Evolutionary conservation across 169 alveolate species (phyloP).

Genomic region (Eimeria necatrix): DNA sequence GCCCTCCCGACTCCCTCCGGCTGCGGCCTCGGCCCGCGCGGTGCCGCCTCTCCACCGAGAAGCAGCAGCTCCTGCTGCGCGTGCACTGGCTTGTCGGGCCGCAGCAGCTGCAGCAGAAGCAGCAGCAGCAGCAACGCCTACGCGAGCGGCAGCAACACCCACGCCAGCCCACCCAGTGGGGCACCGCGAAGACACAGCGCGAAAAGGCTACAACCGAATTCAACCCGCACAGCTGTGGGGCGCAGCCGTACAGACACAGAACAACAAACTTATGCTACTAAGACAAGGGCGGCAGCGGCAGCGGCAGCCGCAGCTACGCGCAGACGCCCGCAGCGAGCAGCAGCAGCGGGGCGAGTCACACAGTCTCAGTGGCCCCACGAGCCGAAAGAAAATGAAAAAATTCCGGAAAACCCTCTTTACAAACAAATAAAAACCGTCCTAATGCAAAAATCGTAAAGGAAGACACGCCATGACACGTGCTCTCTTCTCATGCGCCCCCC

Average conservation of each 20-base stretch:
- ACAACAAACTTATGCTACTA: neutral
- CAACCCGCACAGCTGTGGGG: neutral
- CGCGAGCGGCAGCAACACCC: neutral
- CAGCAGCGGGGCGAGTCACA: neutral
- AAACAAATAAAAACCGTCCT: slow-evolving; percentile 32
- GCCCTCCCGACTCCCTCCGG: too few relatives aligned
- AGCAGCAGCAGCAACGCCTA: neutral
- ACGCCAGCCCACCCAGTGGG: neutral
- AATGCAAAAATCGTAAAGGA: slow-evolving; percentile 20
- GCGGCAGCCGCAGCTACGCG: slow-evolving; percentile 27
- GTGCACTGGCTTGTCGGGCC: slow-evolving; percentile 31
- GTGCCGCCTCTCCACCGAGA: too few relatives aligned
- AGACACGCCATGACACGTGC: neutral
- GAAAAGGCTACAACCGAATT: slow-evolving; percentile 49
- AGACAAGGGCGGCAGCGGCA: slow-evolving; percentile 52
- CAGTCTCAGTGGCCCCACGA: neutral
- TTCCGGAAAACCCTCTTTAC: slow-evolving; percentile 15
- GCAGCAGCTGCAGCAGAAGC: slow-evolving; percentile 41
- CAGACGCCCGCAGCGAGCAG: slow-evolving; percentile 63
- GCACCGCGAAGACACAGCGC: neutral
- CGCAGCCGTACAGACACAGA: neutral
- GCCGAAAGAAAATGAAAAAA: neutral
- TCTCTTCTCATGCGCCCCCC: neutral
- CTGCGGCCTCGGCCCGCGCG: too few relatives aligned
- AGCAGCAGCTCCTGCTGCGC: neutral